Evolutionary conservation across 345 rosid genomes (phyloP).

Genomic region (Populus simonii): DNA sequence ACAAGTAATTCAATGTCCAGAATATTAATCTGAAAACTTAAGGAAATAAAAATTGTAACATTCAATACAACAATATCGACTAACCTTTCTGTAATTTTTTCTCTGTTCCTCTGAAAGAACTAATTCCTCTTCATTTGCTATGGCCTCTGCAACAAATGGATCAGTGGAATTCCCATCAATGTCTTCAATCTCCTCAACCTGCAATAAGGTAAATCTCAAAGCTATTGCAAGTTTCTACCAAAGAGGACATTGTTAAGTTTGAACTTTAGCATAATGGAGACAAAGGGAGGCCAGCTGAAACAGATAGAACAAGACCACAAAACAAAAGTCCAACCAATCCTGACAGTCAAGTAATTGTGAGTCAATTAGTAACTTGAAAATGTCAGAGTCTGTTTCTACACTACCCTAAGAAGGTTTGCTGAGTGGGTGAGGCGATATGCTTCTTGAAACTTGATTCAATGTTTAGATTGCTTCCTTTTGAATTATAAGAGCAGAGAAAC

Average conservation of each 20-base stretch:
- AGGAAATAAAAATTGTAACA: not conserved
- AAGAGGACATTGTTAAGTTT: not conserved
- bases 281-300: not conserved
- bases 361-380: not conserved
- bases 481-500: not conserved
- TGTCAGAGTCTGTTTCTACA: not conserved
- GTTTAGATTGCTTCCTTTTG: not conserved
- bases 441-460: not conserved
- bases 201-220: conserved; percentile 17
- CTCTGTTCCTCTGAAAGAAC: conserved; percentile 77
- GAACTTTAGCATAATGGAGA: not conserved
- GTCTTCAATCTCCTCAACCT: conserved; percentile 99
- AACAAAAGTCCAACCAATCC: not conserved
- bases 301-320: not conserved
- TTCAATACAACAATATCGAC: conserved; percentile 11
- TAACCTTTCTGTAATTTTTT: conserved; percentile 73
- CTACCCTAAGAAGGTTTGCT: not conserved
- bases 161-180: conserved; percentile 62
- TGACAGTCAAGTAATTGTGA: not conserved
- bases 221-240: not conserved
- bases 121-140: conserved; percentile 73
- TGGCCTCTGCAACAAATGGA: conserved; percentile 78
- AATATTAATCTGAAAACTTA: not conserved
- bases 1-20: not conserved
- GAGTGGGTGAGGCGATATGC: not conserved